A percentile compares a stretch with the other conserved stretches of the same genome.
These are phyloP conservation scores for Blastomyces emzantsi DNA, from an alignment of 2,329 filamentous ascomycete species.

Conservation along the genomic window DNA sequence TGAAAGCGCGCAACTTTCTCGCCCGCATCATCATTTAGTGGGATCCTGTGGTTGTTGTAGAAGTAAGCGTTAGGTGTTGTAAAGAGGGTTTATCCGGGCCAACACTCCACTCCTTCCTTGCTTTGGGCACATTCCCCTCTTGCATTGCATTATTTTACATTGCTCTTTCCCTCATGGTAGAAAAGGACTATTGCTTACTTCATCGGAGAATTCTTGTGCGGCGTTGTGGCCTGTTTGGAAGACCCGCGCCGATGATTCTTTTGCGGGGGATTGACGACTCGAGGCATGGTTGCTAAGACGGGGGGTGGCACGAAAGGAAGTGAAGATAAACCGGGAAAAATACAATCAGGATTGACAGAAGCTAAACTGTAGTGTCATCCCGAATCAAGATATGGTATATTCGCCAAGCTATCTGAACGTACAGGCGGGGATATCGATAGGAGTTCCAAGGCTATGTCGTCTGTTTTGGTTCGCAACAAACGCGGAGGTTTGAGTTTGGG, in stretches of 20 bases:
- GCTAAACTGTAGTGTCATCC: slow-evolving; percentile 12
- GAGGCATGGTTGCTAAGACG: slow-evolving; percentile 42
- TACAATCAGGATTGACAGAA: slow-evolving; percentile 15
- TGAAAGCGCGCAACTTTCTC: slow-evolving; percentile 86
- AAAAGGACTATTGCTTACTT: slow-evolving; percentile 34
- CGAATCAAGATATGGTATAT: neutral
- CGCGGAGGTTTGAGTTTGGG: slow-evolving; percentile 8
- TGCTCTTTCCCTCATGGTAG: neutral
- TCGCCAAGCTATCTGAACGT: slow-evolving; percentile 7
- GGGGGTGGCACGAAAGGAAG: slow-evolving; percentile 13
- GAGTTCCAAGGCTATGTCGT: slow-evolving; percentile 4
- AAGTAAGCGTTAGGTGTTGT: slow-evolving; percentile 1
- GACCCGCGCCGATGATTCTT: slow-evolving; percentile 34
- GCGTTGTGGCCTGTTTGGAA: slow-evolving; percentile 41
- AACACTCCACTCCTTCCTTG: slow-evolving; percentile 1
- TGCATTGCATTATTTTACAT: neutral
- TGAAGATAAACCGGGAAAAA: slow-evolving; percentile 16
- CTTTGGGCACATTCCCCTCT: slow-evolving; percentile 10
- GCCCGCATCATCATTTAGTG: slow-evolving; percentile 87
- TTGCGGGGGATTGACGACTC: slow-evolving; percentile 42
- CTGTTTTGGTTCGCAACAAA: slow-evolving; percentile 8
- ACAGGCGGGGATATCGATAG: slow-evolving; percentile 5
- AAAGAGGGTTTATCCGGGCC: neutral
- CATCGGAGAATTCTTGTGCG: slow-evolving; percentile 44
- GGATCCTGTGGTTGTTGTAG: slow-evolving; percentile 53